These are phyloP conservation scores for Leccinum proximum DNA, from an alignment of 1,284 basidiomycete species.

Conservation along the genomic window DNA sequence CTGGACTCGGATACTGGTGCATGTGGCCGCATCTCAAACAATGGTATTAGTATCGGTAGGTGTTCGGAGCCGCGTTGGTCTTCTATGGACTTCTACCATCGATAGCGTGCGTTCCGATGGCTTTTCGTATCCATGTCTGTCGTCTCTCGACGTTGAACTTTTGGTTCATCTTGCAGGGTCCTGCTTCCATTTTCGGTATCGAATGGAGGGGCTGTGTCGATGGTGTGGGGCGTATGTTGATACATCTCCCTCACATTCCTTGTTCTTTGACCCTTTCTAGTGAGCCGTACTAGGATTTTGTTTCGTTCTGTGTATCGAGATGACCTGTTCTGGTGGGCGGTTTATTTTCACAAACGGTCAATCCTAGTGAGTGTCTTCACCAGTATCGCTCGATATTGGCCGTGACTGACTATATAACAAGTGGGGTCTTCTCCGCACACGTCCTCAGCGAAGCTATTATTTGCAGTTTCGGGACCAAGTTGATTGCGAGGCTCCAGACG, in stretches of 20 bases:
- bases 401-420: constrained; percentile 14
- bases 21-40: not conserved
- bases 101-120: constrained; percentile 30
- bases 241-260: not conserved
- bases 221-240: constrained; percentile 1
- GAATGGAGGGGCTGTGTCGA: not conserved
- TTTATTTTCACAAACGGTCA: constrained; percentile 31
- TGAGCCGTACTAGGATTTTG: not conserved
- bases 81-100: constrained; percentile 42
- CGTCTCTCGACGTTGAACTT: not conserved
- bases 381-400: not conserved
- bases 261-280: not conserved
- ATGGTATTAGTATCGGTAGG: constrained; percentile 11
- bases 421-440: constrained; percentile 31
- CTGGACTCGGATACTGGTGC: not conserved
- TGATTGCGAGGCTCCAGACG: constrained; percentile 32
- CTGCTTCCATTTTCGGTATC: not conserved
- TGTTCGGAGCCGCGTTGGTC: constrained; percentile 33
- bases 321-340: constrained; percentile 23
- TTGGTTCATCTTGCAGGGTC: not conserved
- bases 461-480: constrained; percentile 41
- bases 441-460: constrained; percentile 34
- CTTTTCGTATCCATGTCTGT: not conserved
- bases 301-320: constrained; percentile 1
- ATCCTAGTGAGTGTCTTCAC: constrained; percentile 25